Evolutionary conservation across 768 basidiomycete genomes (phyloP).

Genomic region (Collybia mongolica): DNA sequence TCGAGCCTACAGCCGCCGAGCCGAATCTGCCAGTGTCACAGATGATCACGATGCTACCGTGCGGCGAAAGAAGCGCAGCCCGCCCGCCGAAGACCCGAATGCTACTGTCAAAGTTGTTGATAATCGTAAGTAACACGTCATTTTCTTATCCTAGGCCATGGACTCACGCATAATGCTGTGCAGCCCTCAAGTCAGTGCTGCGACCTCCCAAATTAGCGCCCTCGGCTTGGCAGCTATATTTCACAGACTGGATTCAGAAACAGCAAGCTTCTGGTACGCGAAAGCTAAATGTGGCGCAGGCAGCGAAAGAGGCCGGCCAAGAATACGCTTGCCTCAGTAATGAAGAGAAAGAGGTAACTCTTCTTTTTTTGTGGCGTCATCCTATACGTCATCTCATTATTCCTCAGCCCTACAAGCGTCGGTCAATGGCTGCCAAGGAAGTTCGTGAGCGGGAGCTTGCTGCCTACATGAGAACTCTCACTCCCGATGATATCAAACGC

Average conservation of each 20-base stretch:
- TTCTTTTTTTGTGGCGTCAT: conserved; percentile 32
- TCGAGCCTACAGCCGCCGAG: conserved; percentile 63
- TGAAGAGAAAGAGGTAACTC: conserved; percentile 80
- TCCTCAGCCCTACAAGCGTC: conserved; percentile 77
- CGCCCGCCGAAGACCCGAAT: conserved; percentile 33
- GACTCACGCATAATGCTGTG: conserved; percentile 9
- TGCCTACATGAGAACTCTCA: conserved; percentile 84
- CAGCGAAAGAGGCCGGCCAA: conserved; percentile 91
- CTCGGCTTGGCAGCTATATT: conserved; percentile 95
- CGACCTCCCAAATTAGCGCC: conserved; percentile 90
- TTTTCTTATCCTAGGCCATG: conserved; percentile 12
- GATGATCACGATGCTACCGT: conserved; percentile 77
- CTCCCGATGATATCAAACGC: conserved; percentile 91
- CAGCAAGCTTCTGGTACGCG: conserved; percentile 76
- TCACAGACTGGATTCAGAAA: conserved; percentile 91
- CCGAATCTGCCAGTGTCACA: conserved; percentile 59
- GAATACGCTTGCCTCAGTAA: conserved; percentile 78
- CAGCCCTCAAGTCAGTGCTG: conserved; percentile 74
- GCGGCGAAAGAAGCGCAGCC: conserved; percentile 53
- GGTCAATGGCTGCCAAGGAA: conserved; percentile 84
- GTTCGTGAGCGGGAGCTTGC: conserved; percentile 78
- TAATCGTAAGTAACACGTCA: conserved; percentile 38
- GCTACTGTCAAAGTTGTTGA: conserved; percentile 37
- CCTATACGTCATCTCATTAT: conserved; percentile 14
- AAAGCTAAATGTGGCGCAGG: conserved; percentile 93